A percentile compares a stretch with the other conserved stretches of the same genome.
Conservation (phyloP, 495 filamentous ascomycete genomes). For the Oidiodendron maius region DNA sequence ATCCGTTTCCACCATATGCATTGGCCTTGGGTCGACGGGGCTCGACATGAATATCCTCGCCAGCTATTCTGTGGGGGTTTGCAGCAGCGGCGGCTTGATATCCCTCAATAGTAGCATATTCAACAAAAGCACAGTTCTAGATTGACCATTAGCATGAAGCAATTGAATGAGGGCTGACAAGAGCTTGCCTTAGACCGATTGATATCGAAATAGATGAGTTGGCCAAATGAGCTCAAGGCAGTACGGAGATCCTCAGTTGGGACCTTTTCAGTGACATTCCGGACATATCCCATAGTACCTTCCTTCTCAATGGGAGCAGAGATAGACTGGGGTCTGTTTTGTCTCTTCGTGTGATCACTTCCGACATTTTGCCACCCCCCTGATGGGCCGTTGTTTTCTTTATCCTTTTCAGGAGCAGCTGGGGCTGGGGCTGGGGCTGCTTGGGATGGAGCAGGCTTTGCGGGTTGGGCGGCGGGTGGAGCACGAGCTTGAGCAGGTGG, state of each 20-base stretch:
- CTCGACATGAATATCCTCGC: slow-evolving; percentile 78
- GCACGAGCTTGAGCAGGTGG: slow-evolving; percentile 22
- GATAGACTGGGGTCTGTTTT: slow-evolving; percentile 56
- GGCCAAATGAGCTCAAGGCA: slow-evolving; percentile 65
- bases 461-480: slow-evolving; percentile 13
- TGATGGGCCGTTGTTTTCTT: slow-evolving; percentile 20
- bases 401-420: slow-evolving; percentile 27
- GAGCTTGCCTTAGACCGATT: slow-evolving; percentile 73
- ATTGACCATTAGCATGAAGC: slow-evolving; percentile 4
- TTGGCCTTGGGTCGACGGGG: slow-evolving; percentile 74
- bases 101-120: slow-evolving; percentile 72
- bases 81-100: slow-evolving; percentile 75
- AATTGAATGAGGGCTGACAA: not conserved
- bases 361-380: slow-evolving; percentile 79
- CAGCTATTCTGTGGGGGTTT: slow-evolving; percentile 80
- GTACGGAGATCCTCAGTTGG: slow-evolving; percentile 59
- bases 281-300: slow-evolving; percentile 76
- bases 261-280: slow-evolving; percentile 87
- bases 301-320: slow-evolving; percentile 53
- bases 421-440: slow-evolving; percentile 36
- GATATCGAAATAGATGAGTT: slow-evolving; percentile 82
- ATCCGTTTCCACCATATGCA: slow-evolving; percentile 59
- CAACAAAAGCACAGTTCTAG: slow-evolving; percentile 94
- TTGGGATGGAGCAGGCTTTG: slow-evolving; percentile 4
- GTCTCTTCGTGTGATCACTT: slow-evolving; percentile 69